These are phyloP conservation scores for Carex scoparia DNA, from an alignment of 176 grass and related monocot genomes.

Conservation along the genomic window DNA sequence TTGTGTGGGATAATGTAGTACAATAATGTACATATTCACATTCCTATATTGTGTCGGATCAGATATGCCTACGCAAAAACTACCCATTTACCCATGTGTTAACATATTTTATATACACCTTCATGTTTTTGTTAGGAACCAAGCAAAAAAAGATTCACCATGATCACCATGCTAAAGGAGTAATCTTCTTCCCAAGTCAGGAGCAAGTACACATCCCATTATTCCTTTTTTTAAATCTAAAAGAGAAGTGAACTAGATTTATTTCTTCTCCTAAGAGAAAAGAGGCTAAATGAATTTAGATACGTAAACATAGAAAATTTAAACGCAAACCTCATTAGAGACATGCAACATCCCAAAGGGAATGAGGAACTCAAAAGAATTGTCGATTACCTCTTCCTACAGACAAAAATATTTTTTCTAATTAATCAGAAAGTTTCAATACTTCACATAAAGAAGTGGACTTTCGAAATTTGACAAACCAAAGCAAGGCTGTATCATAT, in stretches of 20 bases:
- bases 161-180: neutral
- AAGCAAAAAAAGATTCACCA: neutral
- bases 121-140: neutral
- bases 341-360: slow-evolving; percentile 82
- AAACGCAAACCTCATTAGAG: slow-evolving; percentile 47
- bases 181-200: neutral
- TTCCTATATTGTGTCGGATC: neutral
- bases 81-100: neutral
- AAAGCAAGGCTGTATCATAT: slow-evolving; percentile 6
- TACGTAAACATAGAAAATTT: neutral
- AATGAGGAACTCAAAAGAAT: slow-evolving; percentile 80
- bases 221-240: no score
- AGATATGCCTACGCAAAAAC: neutral
- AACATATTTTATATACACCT: neutral
- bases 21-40: no score
- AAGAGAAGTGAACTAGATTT: neutral
- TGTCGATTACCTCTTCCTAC: slow-evolving; percentile 75
- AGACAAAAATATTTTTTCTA: neutral
- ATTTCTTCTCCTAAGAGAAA: neutral
- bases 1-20: no score
- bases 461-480: neutral
- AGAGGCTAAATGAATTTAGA: neutral
- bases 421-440: neutral
- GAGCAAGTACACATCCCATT: no score
- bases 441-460: neutral